These are phyloP conservation scores for Carex myosuroides DNA, from an alignment of 176 grass and related monocot genomes.

Conservation along the genomic window DNA sequence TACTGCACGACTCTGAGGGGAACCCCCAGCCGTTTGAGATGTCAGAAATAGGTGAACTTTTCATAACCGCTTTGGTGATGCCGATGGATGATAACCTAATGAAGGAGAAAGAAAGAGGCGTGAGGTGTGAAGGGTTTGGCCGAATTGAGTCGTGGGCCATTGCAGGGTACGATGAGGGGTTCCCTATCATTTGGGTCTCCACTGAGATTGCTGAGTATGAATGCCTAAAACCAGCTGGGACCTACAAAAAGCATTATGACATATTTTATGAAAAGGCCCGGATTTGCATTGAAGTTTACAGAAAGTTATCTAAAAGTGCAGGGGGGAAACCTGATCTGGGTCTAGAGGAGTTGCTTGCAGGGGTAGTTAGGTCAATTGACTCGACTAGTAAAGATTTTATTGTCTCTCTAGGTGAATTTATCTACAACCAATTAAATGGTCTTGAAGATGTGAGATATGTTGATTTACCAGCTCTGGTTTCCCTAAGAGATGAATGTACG, in stretches of 20 bases:
- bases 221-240: slow-evolving; percentile 85
- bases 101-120: slow-evolving; percentile 79
- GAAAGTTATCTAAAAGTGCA: slow-evolving; percentile 66
- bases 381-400: slow-evolving; percentile 81
- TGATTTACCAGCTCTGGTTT: slow-evolving; percentile 62
- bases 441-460: slow-evolving; percentile 59
- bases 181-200: slow-evolving; percentile 72
- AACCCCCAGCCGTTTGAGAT: slow-evolving; percentile 94
- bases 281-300: slow-evolving; percentile 88
- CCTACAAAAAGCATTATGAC: slow-evolving; percentile 80
- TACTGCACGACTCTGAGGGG: slow-evolving; percentile 82
- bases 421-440: slow-evolving; percentile 86
- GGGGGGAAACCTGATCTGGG: slow-evolving; percentile 74
- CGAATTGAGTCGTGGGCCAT: slow-evolving; percentile 90
- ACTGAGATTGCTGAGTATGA: slow-evolving; percentile 96
- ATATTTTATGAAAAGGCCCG: slow-evolving; percentile 87
- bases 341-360: slow-evolving; percentile 86
- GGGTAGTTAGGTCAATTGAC: slow-evolving; percentile 80
- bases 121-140: slow-evolving; percentile 95
- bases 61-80: slow-evolving; percentile 88
- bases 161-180: slow-evolving; percentile 98
- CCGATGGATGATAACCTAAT: slow-evolving; percentile 80
- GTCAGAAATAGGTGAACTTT: slow-evolving; percentile 91
- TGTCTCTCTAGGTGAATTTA: slow-evolving; percentile 75
- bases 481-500: slow-evolving; percentile 81